phyloP scores from a whole-genome alignment of 768 basidiomycete genomes.

The Lactarius sp. region DNA sequence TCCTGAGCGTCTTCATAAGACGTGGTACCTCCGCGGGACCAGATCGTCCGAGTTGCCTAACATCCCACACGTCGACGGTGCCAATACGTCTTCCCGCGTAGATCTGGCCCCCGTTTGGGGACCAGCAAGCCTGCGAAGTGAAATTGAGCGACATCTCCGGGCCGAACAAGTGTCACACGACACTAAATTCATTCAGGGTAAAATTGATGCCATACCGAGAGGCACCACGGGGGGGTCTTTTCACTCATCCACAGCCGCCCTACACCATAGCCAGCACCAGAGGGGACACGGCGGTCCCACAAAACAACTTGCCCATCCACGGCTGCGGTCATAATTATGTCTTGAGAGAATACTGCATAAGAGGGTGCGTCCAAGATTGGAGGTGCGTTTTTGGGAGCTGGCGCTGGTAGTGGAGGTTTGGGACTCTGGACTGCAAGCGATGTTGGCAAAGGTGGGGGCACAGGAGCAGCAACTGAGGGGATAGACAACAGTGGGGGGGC shows the following conservation, averaged over 20 bases:
- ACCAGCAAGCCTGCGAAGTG: slow-evolving; percentile 82
- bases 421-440: slow-evolving; percentile 33
- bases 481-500: slow-evolving; percentile 11
- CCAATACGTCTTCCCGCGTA: slow-evolving; percentile 90
- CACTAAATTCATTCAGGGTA: slow-evolving; percentile 7
- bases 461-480: slow-evolving; percentile 20
- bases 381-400: slow-evolving; percentile 64
- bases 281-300: slow-evolving; percentile 79
- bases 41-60: slow-evolving; percentile 68
- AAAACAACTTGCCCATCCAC: slow-evolving; percentile 91
- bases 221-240: slow-evolving; percentile 92
- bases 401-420: slow-evolving; percentile 54
- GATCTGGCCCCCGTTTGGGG: slow-evolving; percentile 78
- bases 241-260: slow-evolving; percentile 87
- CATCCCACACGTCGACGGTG: slow-evolving; percentile 91
- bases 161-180: slow-evolving; percentile 8
- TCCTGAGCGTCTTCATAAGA: slow-evolving; percentile 75
- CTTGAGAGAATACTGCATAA: slow-evolving; percentile 67
- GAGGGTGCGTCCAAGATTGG: slow-evolving; percentile 59
- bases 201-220: slow-evolving; percentile 60
- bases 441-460: slow-evolving; percentile 19
- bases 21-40: slow-evolving; percentile 64
- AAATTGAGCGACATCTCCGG: slow-evolving; percentile 1
- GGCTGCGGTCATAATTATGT: slow-evolving; percentile 81
- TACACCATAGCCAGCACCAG: slow-evolving; percentile 56